Evolutionary conservation across 2,329 filamentous ascomycete species (phyloP), one percentile per base, ranked within the genome.

Genomic region (Xylaria polymorpha): DNA sequence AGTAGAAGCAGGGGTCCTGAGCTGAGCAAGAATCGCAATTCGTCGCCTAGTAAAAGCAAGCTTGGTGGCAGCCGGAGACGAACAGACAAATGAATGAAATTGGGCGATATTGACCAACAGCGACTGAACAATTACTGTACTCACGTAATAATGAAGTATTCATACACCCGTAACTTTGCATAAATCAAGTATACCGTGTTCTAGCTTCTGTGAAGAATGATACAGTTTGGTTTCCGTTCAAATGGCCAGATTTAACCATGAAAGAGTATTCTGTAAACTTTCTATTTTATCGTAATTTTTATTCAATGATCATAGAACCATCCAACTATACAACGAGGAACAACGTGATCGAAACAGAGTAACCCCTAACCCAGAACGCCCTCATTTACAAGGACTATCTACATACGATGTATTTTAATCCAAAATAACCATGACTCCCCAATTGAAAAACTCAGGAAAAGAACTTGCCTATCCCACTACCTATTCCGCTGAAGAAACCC

Each of bases 11-110:
- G 74, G 74, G 62, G 51, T 66, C 62, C 65, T 72, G 72, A 39
- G 74, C 72, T 58, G 77, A 78, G 59, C 75, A 76, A 32, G 77
- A 79, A 53, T 64, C 80, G 74, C 14, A 63, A 57, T 25, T 41
- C 63, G 6, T 80, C 82, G 48, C 78, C 81, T 20, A 71, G 76
- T n/a, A 84, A 84, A 75, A 79, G 80, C 71, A 85, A 83, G 66
- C 72, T 78, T 6, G 76, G 77, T 35, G 77, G 74, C 76, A 68
- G 76, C 55, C 77, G 74, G 61, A 76, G 75, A 60, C 74, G 77
- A 29, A 80, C 77, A 71, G 76, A 74, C 64, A 80, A 77, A 77
- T 80, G 71, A 75, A 25, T 32, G 58, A 64, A 61, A 37, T 61
- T 67, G n/a, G 43, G 58, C 69, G 61, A 59, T 25, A 41, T 66